Conservation (phyloP, 768 basidiomycete genomes). For the Mycena galopus region DNA sequence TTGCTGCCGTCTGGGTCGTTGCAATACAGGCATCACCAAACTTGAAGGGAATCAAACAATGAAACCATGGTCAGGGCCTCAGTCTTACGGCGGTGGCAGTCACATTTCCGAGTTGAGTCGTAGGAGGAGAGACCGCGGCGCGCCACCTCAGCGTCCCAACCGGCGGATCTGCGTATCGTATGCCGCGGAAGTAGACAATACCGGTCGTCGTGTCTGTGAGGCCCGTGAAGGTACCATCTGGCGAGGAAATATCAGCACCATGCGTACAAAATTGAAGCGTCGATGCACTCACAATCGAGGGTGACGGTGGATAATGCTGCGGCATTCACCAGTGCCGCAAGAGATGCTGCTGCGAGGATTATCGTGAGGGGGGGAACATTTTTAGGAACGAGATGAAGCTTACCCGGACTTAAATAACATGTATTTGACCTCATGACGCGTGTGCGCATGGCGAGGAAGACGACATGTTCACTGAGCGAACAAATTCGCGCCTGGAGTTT, state of each 20-base stretch:
- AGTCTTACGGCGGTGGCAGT: constrained; percentile 50
- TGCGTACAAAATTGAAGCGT: neutral
- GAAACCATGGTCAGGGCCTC: neutral
- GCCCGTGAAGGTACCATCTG: constrained; percentile 54
- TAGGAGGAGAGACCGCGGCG: constrained; percentile 54
- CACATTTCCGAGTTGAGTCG: constrained; percentile 50
- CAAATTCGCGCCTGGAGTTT: too few species aligned
- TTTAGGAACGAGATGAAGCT: neutral
- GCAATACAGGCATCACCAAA: constrained; percentile 52
- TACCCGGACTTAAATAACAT: neutral
- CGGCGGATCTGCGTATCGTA: constrained; percentile 61
- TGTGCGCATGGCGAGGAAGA: neutral
- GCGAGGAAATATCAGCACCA: neutral
- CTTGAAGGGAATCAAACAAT: constrained; percentile 33
- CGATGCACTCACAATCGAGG: constrained; percentile 37
- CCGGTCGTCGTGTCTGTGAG: constrained; percentile 44
- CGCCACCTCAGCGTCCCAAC: constrained; percentile 57
- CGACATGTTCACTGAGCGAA: too few species aligned
- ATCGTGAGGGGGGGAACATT: neutral
- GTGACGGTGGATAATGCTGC: constrained; percentile 29
- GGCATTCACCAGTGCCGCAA: constrained; percentile 1
- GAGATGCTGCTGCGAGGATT: neutral
- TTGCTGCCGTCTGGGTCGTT: constrained; percentile 45
- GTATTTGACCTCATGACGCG: constrained; percentile 4
- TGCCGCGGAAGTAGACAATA: constrained; percentile 53